Evolutionary conservation across 192 early-diverging fungal genomes (phyloP).

Genomic region (Podila epicladia): DNA sequence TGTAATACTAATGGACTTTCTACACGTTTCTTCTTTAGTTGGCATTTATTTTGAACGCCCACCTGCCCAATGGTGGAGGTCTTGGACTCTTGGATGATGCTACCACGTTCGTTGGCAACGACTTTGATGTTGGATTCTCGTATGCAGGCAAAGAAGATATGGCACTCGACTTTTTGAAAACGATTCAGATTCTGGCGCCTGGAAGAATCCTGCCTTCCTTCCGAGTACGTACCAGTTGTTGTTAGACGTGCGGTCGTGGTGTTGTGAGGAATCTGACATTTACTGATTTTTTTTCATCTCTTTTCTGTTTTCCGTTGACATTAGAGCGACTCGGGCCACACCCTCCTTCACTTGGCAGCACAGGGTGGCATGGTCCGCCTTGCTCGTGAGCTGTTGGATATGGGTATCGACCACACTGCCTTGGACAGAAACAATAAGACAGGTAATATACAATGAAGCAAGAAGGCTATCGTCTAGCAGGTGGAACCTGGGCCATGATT

Average conservation of each 20-base stretch:
- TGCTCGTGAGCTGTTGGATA: conserved; percentile 23
- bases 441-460: conserved; percentile 5
- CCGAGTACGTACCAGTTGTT: conserved; percentile 8
- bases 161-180: conserved; percentile 32
- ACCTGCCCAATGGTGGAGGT: conserved; percentile 8
- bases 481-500: no score
- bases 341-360: conserved; percentile 29
- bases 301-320: background rate
- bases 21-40: conserved; percentile 6
- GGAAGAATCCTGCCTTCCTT: conserved; percentile 41
- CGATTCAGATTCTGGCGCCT: conserved; percentile 39
- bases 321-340: conserved; percentile 44
- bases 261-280: background rate
- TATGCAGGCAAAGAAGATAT: conserved; percentile 35
- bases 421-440: conserved; percentile 51
- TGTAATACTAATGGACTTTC: background rate
- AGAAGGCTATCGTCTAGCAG: no score
- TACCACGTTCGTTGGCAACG: conserved; percentile 28
- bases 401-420: conserved; percentile 49
- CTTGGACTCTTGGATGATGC: conserved; percentile 35
- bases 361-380: conserved; percentile 29
- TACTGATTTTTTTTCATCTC: background rate
- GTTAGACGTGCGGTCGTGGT: background rate
- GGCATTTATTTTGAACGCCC: conserved; percentile 28
- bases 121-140: conserved; percentile 28